Conservation (phyloP, 495 filamentous ascomycete genomes). For the Penicillium angulare region DNA sequence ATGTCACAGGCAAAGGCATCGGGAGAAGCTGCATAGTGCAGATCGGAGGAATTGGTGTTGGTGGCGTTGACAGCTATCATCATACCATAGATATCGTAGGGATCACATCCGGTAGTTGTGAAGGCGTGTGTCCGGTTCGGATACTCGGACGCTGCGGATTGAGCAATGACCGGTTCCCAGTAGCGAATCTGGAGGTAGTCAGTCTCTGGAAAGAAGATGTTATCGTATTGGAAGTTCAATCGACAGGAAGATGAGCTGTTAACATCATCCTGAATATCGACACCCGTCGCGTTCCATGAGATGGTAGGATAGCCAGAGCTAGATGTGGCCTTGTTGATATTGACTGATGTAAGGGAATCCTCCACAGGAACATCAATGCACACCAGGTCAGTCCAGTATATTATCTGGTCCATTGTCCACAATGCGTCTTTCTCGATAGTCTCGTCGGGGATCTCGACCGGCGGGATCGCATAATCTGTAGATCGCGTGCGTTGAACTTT, state of each 20-base stretch:
- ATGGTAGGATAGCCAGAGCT: slow-evolving; percentile 13
- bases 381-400: slow-evolving; percentile 36
- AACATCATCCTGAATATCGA: slow-evolving; percentile 19
- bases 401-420: slow-evolving; percentile 37
- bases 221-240: slow-evolving; percentile 35
- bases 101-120: slow-evolving; percentile 28
- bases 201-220: slow-evolving; percentile 28
- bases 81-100: slow-evolving; percentile 40
- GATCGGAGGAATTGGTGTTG: slow-evolving; percentile 1
- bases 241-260: slow-evolving; percentile 20
- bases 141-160: slow-evolving; percentile 10
- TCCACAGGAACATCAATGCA: slow-evolving; percentile 26
- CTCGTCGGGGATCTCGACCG: slow-evolving; percentile 34
- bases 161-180: slow-evolving; percentile 34
- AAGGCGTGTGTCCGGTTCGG: slow-evolving; percentile 25
- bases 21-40: slow-evolving; percentile 26
- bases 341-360: slow-evolving; percentile 20
- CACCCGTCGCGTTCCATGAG: slow-evolving; percentile 33
- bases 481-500: slow-evolving; percentile 29
- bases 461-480: slow-evolving; percentile 32
- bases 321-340: slow-evolving; percentile 14
- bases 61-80: slow-evolving; percentile 36
- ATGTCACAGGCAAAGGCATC: slow-evolving; percentile 39
- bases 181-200: slow-evolving; percentile 41
- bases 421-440: slow-evolving; percentile 23